phyloP scores from a whole-genome alignment of 179 eudicot species.

The Camellia oleifera region DNA sequence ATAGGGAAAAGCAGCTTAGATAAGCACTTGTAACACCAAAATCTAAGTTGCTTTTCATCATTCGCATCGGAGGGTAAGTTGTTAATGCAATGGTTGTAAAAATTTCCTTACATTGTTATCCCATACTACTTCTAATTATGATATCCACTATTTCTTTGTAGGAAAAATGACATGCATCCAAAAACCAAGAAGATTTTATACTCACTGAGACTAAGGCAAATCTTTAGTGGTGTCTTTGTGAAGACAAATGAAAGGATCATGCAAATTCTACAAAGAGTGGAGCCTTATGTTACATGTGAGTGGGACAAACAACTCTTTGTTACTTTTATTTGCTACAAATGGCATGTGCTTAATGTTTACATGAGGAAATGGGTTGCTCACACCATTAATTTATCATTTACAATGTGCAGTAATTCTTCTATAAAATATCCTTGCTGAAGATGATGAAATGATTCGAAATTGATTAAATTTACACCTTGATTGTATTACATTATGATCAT shows the following conservation, averaged over 20 bases:
- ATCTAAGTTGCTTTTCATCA: constrained; percentile 77
- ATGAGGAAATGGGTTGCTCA: neutral
- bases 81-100: neutral
- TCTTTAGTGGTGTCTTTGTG: constrained; percentile 57
- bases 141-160: constrained; percentile 19
- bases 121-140: constrained; percentile 5
- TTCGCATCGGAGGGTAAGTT: constrained; percentile 84
- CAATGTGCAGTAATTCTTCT: no score
- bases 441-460: neutral
- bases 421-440: neutral
- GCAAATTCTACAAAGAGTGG: constrained; percentile 68
- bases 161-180: constrained; percentile 76
- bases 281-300: constrained; percentile 90
- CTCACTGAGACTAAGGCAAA: constrained; percentile 60
- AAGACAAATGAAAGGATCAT: constrained; percentile 63
- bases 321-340: neutral
- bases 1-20: constrained; percentile 43
- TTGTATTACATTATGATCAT: neutral
- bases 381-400: neutral
- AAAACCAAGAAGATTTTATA: constrained; percentile 51
- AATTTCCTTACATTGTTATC: neutral
- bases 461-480: neutral
- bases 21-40: constrained; percentile 37
- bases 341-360: neutral
- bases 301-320: constrained; percentile 15